phyloP scores from a whole-genome alignment of 768 basidiomycete genomes.

The Zangia roseola region DNA sequence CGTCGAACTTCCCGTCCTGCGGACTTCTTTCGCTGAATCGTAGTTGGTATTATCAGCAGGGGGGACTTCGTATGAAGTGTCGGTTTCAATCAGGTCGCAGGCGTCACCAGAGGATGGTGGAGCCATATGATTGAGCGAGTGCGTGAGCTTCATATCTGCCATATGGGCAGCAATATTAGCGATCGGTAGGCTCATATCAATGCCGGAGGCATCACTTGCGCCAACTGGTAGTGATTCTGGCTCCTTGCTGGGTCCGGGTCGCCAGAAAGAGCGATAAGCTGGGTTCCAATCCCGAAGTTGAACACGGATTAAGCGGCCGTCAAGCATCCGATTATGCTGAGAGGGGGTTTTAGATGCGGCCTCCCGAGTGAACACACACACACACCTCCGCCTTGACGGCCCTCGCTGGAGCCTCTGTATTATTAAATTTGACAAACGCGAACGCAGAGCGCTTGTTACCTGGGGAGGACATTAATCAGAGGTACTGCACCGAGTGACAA shows the following conservation, averaged over 20 bases:
- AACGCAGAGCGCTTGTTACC: constrained; percentile 68
- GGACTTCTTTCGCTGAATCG: constrained; percentile 6
- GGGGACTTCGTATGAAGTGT: not conserved
- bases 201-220: constrained; percentile 7
- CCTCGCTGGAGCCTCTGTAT: constrained; percentile 59
- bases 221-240: constrained; percentile 24
- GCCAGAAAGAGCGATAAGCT: constrained; percentile 41
- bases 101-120: constrained; percentile 4
- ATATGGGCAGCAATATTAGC: constrained; percentile 10
- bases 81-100: constrained; percentile 18
- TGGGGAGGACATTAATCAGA: constrained; percentile 25
- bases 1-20: not conserved
- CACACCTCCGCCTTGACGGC: constrained; percentile 66
- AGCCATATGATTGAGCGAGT: constrained; percentile 2
- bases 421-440: constrained; percentile 74
- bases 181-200: constrained; percentile 9
- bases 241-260: constrained; percentile 41
- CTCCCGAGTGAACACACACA: not conserved
- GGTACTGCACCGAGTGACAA: not conserved
- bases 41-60: constrained; percentile 1
- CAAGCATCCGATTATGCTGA: constrained; percentile 70
- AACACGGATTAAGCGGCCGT: constrained; percentile 72
- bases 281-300: constrained; percentile 71
- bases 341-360: constrained; percentile 5
- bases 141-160: constrained; percentile 8